Evolutionary conservation across 371 early-diverging fungal genomes (phyloP).

Genomic region (Zychaea mexicana): DNA sequence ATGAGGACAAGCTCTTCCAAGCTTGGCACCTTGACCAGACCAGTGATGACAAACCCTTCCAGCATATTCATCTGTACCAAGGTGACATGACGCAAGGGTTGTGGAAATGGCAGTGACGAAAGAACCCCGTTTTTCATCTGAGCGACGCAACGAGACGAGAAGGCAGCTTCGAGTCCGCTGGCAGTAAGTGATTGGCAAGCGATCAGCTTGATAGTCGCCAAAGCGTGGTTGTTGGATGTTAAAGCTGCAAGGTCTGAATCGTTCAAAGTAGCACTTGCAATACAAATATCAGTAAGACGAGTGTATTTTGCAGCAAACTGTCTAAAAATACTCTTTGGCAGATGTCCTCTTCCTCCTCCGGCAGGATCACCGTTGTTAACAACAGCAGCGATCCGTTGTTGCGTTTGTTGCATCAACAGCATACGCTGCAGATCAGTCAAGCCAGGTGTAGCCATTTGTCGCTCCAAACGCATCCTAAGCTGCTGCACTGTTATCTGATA

Average conservation of each 20-base stretch:
- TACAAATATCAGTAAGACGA: neutral
- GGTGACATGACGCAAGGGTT: neutral
- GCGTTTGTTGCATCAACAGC: too few relatives aligned
- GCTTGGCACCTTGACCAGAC: neutral
- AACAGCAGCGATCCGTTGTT: too few relatives aligned
- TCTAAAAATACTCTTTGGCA: neutral
- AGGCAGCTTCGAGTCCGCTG: neutral
- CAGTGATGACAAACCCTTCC: neutral
- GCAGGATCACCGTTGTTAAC: too few relatives aligned
- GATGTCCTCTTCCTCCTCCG: too few relatives aligned
- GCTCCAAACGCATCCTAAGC: too few relatives aligned
- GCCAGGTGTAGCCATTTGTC: too few relatives aligned
- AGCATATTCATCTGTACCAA: neutral
- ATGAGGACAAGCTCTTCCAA: neutral
- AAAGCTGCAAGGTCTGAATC: neutral
- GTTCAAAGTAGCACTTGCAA: neutral
- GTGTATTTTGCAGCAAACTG: neutral
- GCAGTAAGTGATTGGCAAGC: neutral
- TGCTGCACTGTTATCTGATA: too few relatives aligned
- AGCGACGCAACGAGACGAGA: too few relatives aligned
- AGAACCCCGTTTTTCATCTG: too few relatives aligned
- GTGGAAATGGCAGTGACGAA: neutral
- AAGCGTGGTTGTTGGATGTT: neutral
- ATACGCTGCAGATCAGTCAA: too few relatives aligned
- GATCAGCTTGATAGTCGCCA: neutral